Evolutionary conservation across 257 asterid species (phyloP).

Genomic region (Rubia yunnanensis): DNA sequence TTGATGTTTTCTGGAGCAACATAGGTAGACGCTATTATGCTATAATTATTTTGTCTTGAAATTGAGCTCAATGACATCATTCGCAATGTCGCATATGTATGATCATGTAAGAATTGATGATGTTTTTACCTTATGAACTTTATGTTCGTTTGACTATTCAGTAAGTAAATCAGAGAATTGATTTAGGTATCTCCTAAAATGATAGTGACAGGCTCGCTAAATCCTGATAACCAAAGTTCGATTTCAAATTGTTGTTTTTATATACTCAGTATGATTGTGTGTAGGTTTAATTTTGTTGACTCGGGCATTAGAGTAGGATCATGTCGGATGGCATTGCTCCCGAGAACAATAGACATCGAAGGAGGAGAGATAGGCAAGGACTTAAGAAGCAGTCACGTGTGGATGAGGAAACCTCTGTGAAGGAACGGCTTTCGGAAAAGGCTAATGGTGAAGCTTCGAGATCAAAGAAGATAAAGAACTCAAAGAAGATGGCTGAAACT

Average conservation of each 20-base stretch:
- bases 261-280: not conserved
- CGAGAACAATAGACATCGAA: not conserved
- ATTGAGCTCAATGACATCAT: not conserved
- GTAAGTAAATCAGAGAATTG: not conserved
- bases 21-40: not conserved
- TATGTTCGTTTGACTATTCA: not conserved
- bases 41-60: not conserved
- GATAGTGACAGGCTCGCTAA: not conserved
- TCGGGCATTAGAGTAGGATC: not conserved
- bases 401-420: slow-evolving; percentile 1
- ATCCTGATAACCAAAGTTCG: not conserved
- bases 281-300: not conserved
- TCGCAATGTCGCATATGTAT: too few relatives aligned
- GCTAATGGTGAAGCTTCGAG: slow-evolving; percentile 6
- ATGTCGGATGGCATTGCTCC: slow-evolving; percentile 3
- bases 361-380: not conserved
- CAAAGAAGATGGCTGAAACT: slow-evolving; percentile 7
- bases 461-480: slow-evolving; percentile 1
- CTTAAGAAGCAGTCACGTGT: not conserved
- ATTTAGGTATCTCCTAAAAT: not conserved
- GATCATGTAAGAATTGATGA: not conserved
- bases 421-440: not conserved
- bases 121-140: not conserved
- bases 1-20: not conserved
- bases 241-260: not conserved